These are phyloP conservation scores for Diddensiella transvaalensis DNA, from an alignment of 805 yeast species.

Conservation along the genomic window DNA sequence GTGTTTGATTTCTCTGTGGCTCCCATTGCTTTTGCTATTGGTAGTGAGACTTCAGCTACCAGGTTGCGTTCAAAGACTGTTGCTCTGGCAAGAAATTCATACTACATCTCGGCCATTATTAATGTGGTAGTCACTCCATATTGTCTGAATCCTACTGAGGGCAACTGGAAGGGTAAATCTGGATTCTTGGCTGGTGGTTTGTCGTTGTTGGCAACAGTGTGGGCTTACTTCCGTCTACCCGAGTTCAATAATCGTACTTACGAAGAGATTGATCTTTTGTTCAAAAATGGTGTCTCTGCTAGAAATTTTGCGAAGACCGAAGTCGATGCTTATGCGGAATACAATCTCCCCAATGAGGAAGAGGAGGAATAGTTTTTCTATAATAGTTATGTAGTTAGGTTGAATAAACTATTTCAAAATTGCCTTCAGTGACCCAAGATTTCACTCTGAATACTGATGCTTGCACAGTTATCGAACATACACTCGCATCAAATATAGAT, in stretches of 20 bases:
- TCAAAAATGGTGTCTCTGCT: constrained; percentile 33
- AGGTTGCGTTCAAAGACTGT: constrained; percentile 42
- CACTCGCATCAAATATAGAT: too few relatives aligned
- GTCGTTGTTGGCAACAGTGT: constrained; percentile 32
- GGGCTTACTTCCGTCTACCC: constrained; percentile 50
- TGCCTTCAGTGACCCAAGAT: too few relatives aligned
- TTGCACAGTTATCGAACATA: too few relatives aligned
- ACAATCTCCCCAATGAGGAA: constrained; percentile 7
- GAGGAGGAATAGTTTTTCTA: not conserved
- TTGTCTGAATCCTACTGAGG: constrained; percentile 43
- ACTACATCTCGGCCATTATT: constrained; percentile 23
- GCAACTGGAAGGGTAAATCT: constrained; percentile 47
- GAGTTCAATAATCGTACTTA: constrained; percentile 54
- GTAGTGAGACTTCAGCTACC: constrained; percentile 41
- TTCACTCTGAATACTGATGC: too few relatives aligned
- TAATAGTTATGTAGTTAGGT: too few relatives aligned
- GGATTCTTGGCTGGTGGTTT: constrained; percentile 45
- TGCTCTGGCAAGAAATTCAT: constrained; percentile 37
- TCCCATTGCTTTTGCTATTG: constrained; percentile 41
- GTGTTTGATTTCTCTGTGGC: constrained; percentile 43
- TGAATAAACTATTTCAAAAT: too few relatives aligned
- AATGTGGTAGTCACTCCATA: constrained; percentile 26
- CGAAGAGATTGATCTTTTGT: constrained; percentile 54
- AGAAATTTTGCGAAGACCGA: constrained; percentile 22
- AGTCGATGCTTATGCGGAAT: constrained; percentile 11